A percentile compares a stretch with the other conserved stretches of the same genome.
Evolutionary conservation across 2,329 filamentous ascomycete species (phyloP).

Genomic region (Trichoderma guizhouense): DNA sequence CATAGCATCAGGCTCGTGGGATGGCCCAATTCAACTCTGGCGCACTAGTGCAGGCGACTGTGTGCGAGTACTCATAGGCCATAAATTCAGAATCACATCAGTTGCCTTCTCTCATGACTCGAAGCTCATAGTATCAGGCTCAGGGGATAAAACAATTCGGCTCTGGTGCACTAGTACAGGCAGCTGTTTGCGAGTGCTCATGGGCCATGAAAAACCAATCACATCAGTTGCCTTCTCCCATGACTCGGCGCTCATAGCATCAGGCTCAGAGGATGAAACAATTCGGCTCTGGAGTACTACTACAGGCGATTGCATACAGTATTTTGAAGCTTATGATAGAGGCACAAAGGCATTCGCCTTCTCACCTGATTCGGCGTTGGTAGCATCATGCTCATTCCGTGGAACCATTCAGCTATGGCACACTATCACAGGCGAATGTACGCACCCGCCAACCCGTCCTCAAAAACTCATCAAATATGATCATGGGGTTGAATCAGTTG

Average conservation of each 20-base stretch:
- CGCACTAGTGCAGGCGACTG: neutral
- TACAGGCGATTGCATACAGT: neutral
- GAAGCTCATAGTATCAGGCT: neutral
- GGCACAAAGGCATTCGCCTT: neutral
- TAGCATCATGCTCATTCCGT: too few relatives aligned
- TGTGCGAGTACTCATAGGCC: neutral
- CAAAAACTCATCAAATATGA: too few relatives aligned
- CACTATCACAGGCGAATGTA: neutral
- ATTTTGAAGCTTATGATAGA: rapidly evolving
- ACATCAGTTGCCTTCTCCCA: neutral
- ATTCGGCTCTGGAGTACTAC: neutral
- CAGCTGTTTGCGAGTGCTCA: neutral
- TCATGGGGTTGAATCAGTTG: neutral
- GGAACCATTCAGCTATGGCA: neutral
- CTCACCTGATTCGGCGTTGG: too few relatives aligned
- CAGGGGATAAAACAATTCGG: rapidly evolving
- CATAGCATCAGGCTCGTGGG: neutral
- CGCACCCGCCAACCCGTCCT: too few relatives aligned
- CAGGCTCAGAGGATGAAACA: neutral
- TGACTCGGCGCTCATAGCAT: neutral
- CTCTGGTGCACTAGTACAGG: neutral
- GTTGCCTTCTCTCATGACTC: neutral
- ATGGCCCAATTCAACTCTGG: neutral
- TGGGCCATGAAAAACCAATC: rapidly evolving
- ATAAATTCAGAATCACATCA: rapidly evolving